Evolutionary conservation across 2,329 filamentous ascomycete species (phyloP), one percentile per base, ranked within the genome.

Genomic region (Akanthomyces dipterigenus): DNA sequence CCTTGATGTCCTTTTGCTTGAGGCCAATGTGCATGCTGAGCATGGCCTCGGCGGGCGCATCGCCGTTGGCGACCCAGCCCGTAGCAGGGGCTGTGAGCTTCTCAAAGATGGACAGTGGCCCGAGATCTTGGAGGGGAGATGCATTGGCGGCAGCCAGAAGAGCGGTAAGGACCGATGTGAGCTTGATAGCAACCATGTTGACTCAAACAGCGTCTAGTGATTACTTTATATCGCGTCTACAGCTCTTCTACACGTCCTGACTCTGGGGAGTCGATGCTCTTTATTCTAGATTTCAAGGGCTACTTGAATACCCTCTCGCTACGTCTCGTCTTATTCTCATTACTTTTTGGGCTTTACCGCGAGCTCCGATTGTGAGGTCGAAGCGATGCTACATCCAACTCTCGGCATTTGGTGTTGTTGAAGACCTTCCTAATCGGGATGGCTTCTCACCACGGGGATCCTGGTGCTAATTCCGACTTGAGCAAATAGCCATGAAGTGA

Each of bases 1-100:
- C 59, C 16, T 66, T 61, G 20, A 68, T 66, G 58, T 70, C 69
- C n/a, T 31, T 36, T 31, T 60, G 57, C 49, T 60, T 60, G 8
- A 60, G 48, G 43, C 57, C 57, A 54, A 60, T 55, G 16, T 55
- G 40, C 40, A 53, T 53, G 16, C 40, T 61, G 16, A 61, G 40
- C 18, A 61, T 16, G 34, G 56, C 28, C 22, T 59, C 56, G 34
- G 56, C 40, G 8, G 43, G 56, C 12, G 48, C 34, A 22, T n/a
- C 36, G 5, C 45, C 56, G 6, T 34, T 14, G 31, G 22, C 26
- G 3, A 46, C 28, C 56, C 56, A 59, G 24, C 43, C 45, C 9
- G 56, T 26, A 20, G 56, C 50, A 8, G 50, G 56, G 22, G 31
- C 45, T 11, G 45, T 58, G 8, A 59, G 18, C 46, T 59, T 50